Conservation (phyloP, 805 yeast species). For the Suhomyces pyralidae region DNA sequence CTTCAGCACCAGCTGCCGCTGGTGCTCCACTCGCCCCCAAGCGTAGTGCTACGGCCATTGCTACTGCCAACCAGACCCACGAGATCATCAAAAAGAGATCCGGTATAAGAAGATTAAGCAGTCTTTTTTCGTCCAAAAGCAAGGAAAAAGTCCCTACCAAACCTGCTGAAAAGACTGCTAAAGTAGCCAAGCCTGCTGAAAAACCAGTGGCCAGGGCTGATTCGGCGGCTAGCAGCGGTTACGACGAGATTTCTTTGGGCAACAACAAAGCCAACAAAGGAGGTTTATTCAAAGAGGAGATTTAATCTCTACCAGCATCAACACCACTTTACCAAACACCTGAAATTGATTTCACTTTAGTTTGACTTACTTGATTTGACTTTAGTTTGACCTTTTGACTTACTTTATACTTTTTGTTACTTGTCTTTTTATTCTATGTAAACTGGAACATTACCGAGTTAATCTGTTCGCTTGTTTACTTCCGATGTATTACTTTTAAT, state of each 20-base stretch:
- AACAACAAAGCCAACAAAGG: slow-evolving; percentile 26
- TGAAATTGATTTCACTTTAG: too few relatives aligned
- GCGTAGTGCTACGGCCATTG: not conserved
- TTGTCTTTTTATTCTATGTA: too few relatives aligned
- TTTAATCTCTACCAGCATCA: slow-evolving; percentile 13
- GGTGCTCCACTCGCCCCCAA: not conserved
- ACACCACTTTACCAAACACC: not conserved
- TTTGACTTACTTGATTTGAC: too few relatives aligned
- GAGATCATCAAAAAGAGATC: slow-evolving; percentile 6
- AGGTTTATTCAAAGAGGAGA: slow-evolving; percentile 43
- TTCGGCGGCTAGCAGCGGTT: slow-evolving; percentile 7
- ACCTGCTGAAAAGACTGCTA: slow-evolving; percentile 6
- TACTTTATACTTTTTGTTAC: too few relatives aligned
- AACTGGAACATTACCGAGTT: not conserved
- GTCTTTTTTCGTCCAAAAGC: slow-evolving; percentile 12
- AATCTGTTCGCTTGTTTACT: not conserved
- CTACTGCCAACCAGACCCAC: slow-evolving; percentile 6
- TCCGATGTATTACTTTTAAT: slow-evolving; percentile 4
- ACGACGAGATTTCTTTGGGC: slow-evolving; percentile 29
- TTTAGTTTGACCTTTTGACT: too few relatives aligned
- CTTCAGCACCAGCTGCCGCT: not conserved
- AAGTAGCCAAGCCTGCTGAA: slow-evolving; percentile 2
- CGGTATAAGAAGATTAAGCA: slow-evolving; percentile 20
- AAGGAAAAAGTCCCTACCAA: not conserved
- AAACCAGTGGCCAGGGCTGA: slow-evolving; percentile 1